Evolutionary conservation across 495 filamentous ascomycete species (phyloP).

Genomic region (Lophiotrema nucula): DNA sequence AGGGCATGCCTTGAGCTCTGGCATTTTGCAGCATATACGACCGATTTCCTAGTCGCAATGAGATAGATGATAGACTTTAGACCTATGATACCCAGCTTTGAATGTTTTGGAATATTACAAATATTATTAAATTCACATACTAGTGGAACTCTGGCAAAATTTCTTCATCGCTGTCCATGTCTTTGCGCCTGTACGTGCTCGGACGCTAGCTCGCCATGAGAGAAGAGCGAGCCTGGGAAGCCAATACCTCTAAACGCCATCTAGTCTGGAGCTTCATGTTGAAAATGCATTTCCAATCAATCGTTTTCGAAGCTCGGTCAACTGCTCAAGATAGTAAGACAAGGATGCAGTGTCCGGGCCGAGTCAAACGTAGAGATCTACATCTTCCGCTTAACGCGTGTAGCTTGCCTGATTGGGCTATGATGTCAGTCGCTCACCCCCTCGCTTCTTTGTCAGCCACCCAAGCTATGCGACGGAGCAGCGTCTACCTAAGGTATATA

Average conservation of each 20-base stretch:
- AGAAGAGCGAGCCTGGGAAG: no score
- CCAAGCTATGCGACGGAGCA: background rate
- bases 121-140: constrained; percentile 4
- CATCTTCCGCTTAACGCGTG: background rate
- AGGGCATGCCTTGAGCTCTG: background rate
- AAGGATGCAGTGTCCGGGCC: no score
- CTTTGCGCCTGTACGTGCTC: no score
- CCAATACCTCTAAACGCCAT: no score
- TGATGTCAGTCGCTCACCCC: background rate
- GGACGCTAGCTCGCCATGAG: no score
- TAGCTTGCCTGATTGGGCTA: background rate
- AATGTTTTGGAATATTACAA: background rate
- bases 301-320: background rate
- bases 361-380: background rate
- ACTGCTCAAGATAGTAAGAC: no score
- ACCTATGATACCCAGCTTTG: constrained; percentile 10
- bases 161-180: no score
- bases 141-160: background rate
- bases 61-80: constrained; percentile 23
- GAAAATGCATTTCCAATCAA: no score
- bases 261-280: no score
- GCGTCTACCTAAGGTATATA: background rate
- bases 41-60: no score
- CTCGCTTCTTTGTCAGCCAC: background rate
- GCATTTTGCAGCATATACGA: background rate